Evolutionary conservation across 2,329 filamentous ascomycete species (phyloP), one percentile per base, ranked within the genome.

Genomic region (Trichoderma semiorbis): DNA sequence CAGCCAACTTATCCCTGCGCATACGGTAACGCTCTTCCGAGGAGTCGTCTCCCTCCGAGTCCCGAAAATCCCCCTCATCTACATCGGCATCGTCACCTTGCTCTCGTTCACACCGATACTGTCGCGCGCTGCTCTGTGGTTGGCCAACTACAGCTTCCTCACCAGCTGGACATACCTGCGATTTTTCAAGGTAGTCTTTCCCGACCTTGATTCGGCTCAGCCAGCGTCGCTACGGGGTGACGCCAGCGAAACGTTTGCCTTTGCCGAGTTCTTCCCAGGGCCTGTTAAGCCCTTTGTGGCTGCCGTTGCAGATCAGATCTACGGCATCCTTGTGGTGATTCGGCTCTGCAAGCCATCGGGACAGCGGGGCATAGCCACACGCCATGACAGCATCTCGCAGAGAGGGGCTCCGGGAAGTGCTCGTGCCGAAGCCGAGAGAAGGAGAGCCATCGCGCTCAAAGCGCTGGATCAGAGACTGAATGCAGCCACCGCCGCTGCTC

Each of bases 1-100:
- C 83, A 98, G 97, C 83, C 96, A 99, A 83, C 93, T 99, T 64
- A 92, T 98, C 43, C 96, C 96, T 26, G 95, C 97, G 74, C 96
- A 99, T 82, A 99, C 96, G 12, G 95, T 98, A 68, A 96, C 95
- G 5, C 89, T 99, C 72, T 95, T 97, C 84, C 92, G 92, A 75
- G 94, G 94, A 74, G 84, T 97, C 73, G 81, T 98, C 72, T 97
- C 96, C 73, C 90, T 98, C 81, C 93, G 95, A 76, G 94, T 99
- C 69, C 90, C 90, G 21, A 85, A 88, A 62, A 90, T 91, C 76
- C 89, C 89, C 12, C 84, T 97, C 84, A 74, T 96, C 83, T 86
- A 92, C 90, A 80, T 97, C 87, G 85, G 90, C 87, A 74, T 93
- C 71, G 88, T 97, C 73, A 91, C 93, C 75, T 86, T 91, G 39